Conservation (phyloP, 768 basidiomycete genomes). For the Pilatotrama ljubarskyi region DNA sequence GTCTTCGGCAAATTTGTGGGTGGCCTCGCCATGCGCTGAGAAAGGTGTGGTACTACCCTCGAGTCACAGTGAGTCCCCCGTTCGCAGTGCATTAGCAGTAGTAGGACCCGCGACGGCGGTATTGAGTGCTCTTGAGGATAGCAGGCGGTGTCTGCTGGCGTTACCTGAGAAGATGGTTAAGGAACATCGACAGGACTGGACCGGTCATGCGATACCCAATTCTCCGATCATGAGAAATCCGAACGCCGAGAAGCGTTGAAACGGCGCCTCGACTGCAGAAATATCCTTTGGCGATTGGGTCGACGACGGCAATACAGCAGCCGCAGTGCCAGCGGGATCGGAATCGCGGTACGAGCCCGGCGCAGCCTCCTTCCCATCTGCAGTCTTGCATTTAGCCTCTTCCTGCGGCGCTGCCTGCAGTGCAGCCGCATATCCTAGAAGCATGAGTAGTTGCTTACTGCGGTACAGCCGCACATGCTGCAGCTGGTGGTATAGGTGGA, state of each 20-base stretch:
- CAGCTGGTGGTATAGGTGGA: neutral
- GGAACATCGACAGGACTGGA: slow-evolving; percentile 4
- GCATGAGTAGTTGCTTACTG: neutral
- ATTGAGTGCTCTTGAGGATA: neutral
- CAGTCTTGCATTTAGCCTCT: neutral
- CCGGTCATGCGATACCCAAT: slow-evolving; percentile 21
- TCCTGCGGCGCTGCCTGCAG: neutral
- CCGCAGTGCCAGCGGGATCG: neutral
- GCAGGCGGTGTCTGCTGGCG: neutral
- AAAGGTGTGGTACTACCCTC: no score
- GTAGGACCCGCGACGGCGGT: neutral
- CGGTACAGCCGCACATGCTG: neutral
- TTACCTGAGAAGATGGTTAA: neutral
- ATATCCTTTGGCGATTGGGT: slow-evolving; percentile 7
- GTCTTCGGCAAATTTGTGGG: slow-evolving; percentile 2
- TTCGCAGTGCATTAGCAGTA: no score
- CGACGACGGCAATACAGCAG: slow-evolving; percentile 5
- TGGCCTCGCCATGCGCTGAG: neutral
- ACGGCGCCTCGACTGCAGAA: slow-evolving; percentile 13
- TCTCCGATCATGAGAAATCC: slow-evolving; percentile 24
- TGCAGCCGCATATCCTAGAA: slow-evolving; percentile 1
- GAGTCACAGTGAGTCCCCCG: no score
- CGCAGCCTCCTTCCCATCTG: slow-evolving; percentile 1
- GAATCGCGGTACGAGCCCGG: slow-evolving; percentile 4
- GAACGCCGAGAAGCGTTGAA: slow-evolving; percentile 17